A percentile compares a stretch with the other conserved stretches of the same genome.
phyloP scores from a whole-genome alignment of 805 yeast genomes.

The Tetrapisispora namnaoensis region DNA sequence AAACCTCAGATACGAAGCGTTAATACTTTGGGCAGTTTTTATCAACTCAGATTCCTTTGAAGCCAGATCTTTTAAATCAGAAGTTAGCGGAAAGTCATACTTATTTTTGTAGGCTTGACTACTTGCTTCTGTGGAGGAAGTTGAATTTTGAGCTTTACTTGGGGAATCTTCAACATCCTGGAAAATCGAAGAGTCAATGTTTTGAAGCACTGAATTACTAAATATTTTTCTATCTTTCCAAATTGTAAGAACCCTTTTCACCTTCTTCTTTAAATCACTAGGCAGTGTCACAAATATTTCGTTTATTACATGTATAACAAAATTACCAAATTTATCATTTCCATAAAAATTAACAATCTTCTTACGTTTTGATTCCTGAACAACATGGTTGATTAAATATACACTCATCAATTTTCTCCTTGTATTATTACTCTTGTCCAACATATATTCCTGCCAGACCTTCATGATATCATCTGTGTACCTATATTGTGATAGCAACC shows the following conservation, averaged over 20 bases:
- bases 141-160: conserved; percentile 4
- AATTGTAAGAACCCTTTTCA: conserved; percentile 50
- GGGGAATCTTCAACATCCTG: conserved; percentile 8
- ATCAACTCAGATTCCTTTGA: conserved; percentile 16
- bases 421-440: conserved; percentile 17
- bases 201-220: conserved; percentile 22
- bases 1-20: conserved; percentile 22
- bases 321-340: conserved; percentile 20
- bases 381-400: conserved; percentile 27
- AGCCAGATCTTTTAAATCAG: conserved; percentile 25
- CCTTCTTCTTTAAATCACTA: conserved; percentile 39
- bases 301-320: conserved; percentile 28
- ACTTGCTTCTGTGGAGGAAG: neutral
- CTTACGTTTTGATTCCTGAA: conserved; percentile 26
- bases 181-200: conserved; percentile 11
- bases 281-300: conserved; percentile 31
- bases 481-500: conserved; percentile 24
- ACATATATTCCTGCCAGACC: conserved; percentile 22
- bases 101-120: conserved; percentile 7
- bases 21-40: conserved; percentile 15
- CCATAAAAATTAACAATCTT: conserved; percentile 19
- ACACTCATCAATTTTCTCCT: conserved; percentile 24
- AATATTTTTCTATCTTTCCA: conserved; percentile 59
- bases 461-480: conserved; percentile 20
- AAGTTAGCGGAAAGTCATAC: conserved; percentile 21